Percentiles rank a stretch among this genome's conserved stretches.
phyloP scores from a whole-genome alignment of 176 grass and related monocot genomes.

The Paspalum notatum region DNA sequence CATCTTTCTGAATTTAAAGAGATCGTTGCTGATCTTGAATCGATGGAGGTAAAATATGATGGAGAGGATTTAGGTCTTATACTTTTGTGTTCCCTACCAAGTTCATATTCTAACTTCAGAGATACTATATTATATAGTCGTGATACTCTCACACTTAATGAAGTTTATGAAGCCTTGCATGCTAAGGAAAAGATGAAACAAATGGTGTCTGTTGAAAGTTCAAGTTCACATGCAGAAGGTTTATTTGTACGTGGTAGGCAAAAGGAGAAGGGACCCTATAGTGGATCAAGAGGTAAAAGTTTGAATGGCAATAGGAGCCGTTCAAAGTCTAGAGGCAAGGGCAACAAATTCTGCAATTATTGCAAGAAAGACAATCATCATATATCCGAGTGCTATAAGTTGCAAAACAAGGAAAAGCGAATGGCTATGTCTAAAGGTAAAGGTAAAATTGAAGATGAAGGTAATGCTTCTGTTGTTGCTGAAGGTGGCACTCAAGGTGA shows the following conservation, averaged over 20 bases:
- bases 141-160: constrained; percentile 19
- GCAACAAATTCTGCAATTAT: background rate
- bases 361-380: constrained; percentile 10
- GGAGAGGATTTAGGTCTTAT: constrained; percentile 26
- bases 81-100: background rate
- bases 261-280: background rate
- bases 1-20: background rate
- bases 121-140: background rate
- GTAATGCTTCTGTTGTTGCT: background rate
- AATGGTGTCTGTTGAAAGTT: background rate
- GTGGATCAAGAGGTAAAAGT: background rate
- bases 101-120: background rate
- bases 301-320: background rate
- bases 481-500: background rate
- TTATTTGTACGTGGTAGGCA: background rate
- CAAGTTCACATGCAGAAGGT: background rate
- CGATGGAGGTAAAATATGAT: constrained; percentile 16
- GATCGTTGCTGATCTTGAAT: constrained; percentile 22
- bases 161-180: constrained; percentile 21
- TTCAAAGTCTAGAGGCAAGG: background rate
- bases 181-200: constrained; percentile 8
- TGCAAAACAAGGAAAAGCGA: constrained; percentile 26
- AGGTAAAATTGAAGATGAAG: constrained; percentile 1
- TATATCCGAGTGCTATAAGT: constrained; percentile 19
- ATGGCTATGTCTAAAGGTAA: background rate